Evolutionary conservation across 2,329 filamentous ascomycete species (phyloP), one percentile per base, ranked within the genome.

Genomic region (Colletotrichum graminicola): DNA sequence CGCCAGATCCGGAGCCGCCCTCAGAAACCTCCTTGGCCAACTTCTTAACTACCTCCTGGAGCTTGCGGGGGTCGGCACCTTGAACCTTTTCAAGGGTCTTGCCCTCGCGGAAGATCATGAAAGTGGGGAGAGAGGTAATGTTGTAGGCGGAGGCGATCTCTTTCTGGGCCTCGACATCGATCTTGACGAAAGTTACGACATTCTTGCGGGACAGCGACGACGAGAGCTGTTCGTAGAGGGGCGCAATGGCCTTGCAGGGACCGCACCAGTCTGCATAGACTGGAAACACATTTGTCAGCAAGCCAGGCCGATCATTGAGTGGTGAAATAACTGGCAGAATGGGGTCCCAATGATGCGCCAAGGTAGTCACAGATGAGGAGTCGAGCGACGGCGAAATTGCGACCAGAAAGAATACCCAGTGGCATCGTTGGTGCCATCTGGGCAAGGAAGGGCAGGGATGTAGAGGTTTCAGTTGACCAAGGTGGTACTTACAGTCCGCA

Each of bases 181-280:
- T 88, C 84, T 96, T 97, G 80, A 90, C 90, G 80, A 98, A 98
- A 43, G 91, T 93, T 76, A 97, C 91, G 74, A 88, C 85, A 75
- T 91, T 90, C 21, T 92, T 88, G 62, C 90, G 88, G 23, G 93
- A 92, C 56, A 97, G 87, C 73, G 91, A 87, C 55, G 83, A 79
- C 41, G 94, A 91, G 60, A 98, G 88, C 79, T 91, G 85, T 77
- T 96, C 93, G 84, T 94, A 98, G 73, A 94, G 82, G 23, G 95
- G 94, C 7, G 92, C 93, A 75, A 98, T 94, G 74, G 89, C 87
- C 77, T 94, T 93, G 88, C 94, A 97, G 78, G 94, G 93, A 43
- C 85, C 91, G 79, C 93, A 97, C 91, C 93, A 96, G 78, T 94
- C 91, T 77, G 94, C 94, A 78, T 93, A 95, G 86, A 98, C 94